Evolutionary conservation across 202 grass and related monocot species (phyloP), one percentile per base, ranked within the genome.

Genomic region (Schoenoplectus triqueter): DNA sequence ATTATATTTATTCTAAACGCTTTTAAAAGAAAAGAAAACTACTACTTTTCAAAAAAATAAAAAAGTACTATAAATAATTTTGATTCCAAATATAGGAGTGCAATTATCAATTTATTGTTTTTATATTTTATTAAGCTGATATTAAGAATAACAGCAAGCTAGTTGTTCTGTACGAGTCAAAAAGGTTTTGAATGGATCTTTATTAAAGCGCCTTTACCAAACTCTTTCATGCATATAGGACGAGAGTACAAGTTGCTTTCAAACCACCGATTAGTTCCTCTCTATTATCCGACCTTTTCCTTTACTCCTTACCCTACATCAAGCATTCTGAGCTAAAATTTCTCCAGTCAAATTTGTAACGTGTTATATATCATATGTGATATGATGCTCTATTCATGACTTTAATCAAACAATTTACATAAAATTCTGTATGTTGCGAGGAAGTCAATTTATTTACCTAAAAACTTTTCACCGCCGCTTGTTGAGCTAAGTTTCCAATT

Each of bases 201-300:
- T 31, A 56, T 61, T 42, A 83, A 83, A 69, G 65, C 71, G 61
- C 13, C 81, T 83, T 70, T 71, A 83, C 64, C 65, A 55, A 83
- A 83, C 65, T 66, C 65, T 83, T 42, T 83, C 65, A 70, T 83
- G 57, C 42, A 65, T 31, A 31, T 31, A 6, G 20, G 20, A 83
- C 13, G 22, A 68, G 11, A 42, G 65, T 70, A 70, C 46, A 57
- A 50, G 56, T 55, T 69, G 49, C 65, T 83, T 83, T 83, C 10
- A 61, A 48, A 56, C 21, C 66, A 71, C 64, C 66, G 39, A 61
- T 61, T 78, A 59, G 14, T 77, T 41, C 50, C 80, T 83, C 81
- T 59, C 81, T 44, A 62, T 80, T 59, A 67, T 82, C 13, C 31
- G 0, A 67, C 61, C 60, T 52, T 82, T 68, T 18, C 1, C 21